Evolutionary conservation across 108 stramenopile species (phyloP), one percentile per base, ranked within the genome.

Genomic region (Skeletonema menzelii): DNA sequence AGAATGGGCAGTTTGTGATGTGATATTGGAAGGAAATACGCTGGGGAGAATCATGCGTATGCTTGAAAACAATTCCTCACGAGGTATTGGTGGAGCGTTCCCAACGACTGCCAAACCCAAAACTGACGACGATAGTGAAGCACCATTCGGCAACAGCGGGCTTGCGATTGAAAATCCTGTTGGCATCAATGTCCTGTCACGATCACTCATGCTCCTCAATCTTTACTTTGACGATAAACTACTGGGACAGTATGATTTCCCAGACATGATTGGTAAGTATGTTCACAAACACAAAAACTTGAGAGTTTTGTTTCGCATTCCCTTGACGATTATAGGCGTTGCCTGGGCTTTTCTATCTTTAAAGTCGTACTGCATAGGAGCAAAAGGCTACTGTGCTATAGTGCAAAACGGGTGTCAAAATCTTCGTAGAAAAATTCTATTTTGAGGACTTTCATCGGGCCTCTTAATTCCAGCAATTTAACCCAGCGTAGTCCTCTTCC

Each of bases 221-320:
- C 76, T 94, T 27, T 94, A 90, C 74, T 94, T 94, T 72, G 89
- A 91, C 67, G 89, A 94, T 24, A 77, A 76, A 55, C 56, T 94
- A 0, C 80, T 94, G 15, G 93, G 93, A 5, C 88, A 89, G 63
- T 70, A 89, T 75, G 65, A 70, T 10, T 65, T 94, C 22, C 34
- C 63, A 28, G 66, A 71, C n/a, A 47, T 83, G 67, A 87, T 91
- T 27, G 79, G 75, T 56, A 63, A 75, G 49, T 56, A 53, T 5
- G 19, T 5, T 42, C 3, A n/a, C 12, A 1, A 37, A 12, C 35
- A 1, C 14, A n/a, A 4, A 42, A 42, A 4, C 4, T 15, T n/a
- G n/a, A n/a, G n/a, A n/a, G n/a, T n/a, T 53, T 53, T 53, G 20
- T 53, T 53, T 53, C 24, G 22, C 10, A 60, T 28, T 3, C 44